Evolutionary conservation across 2,329 filamentous ascomycete species (phyloP).

Genomic region (Trichoderma semiorbis): DNA sequence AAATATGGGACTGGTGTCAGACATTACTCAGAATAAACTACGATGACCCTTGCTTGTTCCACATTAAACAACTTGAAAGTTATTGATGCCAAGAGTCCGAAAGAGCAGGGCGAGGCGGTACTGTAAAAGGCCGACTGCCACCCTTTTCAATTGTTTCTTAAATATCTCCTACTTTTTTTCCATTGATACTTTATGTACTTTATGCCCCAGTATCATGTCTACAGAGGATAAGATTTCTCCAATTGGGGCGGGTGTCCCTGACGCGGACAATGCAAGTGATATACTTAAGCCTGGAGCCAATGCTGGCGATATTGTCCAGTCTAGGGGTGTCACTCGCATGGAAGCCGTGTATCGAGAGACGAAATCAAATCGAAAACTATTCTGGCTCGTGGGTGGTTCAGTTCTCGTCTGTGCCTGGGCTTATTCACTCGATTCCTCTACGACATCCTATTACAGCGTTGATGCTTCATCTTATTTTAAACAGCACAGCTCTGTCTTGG

Average conservation of each 20-base stretch:
- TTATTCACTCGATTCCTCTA: conserved; percentile 31
- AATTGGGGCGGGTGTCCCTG: not conserved
- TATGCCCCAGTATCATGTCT: not conserved
- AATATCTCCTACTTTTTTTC: not conserved
- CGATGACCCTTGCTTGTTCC: not conserved
- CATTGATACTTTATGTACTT: not conserved
- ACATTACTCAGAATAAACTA: not conserved
- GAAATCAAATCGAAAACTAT: conserved; percentile 24
- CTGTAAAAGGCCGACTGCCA: not conserved
- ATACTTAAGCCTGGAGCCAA: conserved; percentile 21
- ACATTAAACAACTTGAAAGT: not conserved
- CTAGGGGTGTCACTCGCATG: conserved; percentile 28
- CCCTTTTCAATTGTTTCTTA: not conserved
- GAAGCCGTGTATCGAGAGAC: conserved; percentile 31
- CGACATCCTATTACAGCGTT: conserved; percentile 30
- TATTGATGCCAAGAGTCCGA: not conserved
- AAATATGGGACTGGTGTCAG: not conserved
- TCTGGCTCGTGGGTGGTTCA: conserved; percentile 29
- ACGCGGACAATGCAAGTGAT: not conserved
- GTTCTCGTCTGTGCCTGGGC: conserved; percentile 33
- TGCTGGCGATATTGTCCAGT: conserved; percentile 21
- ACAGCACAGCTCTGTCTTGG: conserved; percentile 28
- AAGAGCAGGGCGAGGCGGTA: not conserved
- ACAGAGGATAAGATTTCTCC: not conserved
- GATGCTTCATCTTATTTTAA: conserved; percentile 29